Conservation (phyloP, 2,329 filamentous ascomycete species). For the Zasmidium citrigriseum region DNA sequence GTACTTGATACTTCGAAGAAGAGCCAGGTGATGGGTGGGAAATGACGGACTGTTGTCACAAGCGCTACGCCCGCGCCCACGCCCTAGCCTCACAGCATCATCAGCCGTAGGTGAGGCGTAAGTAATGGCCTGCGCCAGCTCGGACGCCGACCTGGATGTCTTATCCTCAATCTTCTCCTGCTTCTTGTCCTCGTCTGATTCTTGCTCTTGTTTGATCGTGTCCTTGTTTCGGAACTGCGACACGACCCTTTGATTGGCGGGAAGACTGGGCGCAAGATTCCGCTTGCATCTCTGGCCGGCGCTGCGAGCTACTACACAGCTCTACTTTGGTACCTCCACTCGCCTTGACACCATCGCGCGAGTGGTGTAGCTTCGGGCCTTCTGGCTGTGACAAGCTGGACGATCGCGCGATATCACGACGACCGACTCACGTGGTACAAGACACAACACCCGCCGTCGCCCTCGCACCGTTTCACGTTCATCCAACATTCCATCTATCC, state of each 20-base stretch:
- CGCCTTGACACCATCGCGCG: not conserved
- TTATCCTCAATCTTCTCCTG: not conserved
- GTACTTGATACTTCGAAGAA: not conserved
- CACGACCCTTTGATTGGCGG: not conserved
- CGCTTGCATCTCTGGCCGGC: not conserved
- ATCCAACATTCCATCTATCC: not conserved
- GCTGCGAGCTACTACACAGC: not conserved
- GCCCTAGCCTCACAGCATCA: too few relatives aligned
- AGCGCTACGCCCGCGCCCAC: too few relatives aligned
- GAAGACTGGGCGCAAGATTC: not conserved
- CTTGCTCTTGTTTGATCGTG: not conserved
- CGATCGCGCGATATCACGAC: slow-evolving; percentile 8
- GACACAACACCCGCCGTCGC: not conserved
- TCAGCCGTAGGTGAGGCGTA: not conserved
- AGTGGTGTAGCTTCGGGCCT: slow-evolving; percentile 1
- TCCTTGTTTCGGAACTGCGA: too few relatives aligned
- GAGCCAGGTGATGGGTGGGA: not conserved
- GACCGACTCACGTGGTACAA: slow-evolving; percentile 3
- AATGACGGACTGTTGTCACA: not conserved
- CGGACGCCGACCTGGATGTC: too few relatives aligned
- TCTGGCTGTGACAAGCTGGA: not conserved
- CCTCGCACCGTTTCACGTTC: not conserved
- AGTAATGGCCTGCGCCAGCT: too few relatives aligned
- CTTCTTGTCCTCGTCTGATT: not conserved
- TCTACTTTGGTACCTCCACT: not conserved